A percentile compares a stretch with the other conserved stretches of the same genome.
phyloP scores from a whole-genome alignment of 208 protist species.

The Leishmania lainsoni region DNA sequence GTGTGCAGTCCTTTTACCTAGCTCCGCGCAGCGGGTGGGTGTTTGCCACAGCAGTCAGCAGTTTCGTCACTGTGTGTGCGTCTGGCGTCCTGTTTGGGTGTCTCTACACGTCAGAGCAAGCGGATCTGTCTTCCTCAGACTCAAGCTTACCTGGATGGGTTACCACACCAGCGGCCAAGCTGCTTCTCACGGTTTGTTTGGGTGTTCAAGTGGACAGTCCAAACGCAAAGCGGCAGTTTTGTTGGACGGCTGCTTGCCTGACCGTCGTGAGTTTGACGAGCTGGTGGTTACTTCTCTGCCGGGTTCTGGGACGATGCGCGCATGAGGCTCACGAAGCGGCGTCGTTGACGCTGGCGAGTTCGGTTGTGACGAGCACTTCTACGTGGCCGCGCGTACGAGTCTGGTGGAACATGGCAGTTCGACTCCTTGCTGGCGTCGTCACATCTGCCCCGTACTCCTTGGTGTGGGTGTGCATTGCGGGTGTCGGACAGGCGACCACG shows the following conservation, averaged over 20 bases:
- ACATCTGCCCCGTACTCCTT: constrained; percentile 21
- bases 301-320: not conserved
- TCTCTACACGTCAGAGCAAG: not conserved
- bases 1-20: not conserved
- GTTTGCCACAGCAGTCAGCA: not conserved
- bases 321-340: not conserved
- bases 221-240: not conserved
- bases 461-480: constrained; percentile 11
- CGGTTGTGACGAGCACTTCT: not conserved
- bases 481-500: constrained; percentile 15
- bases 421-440: not conserved
- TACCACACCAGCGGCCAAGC: not conserved
- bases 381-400: not conserved
- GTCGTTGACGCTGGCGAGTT: not conserved
- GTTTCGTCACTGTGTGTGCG: constrained; percentile 1
- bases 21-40: constrained; percentile 9
- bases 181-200: not conserved
- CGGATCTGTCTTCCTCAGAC: not conserved
- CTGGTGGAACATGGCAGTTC: not conserved
- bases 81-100: not conserved
- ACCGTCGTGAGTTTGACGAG: constrained; percentile 9
- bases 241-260: not conserved
- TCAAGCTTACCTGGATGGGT: constrained; percentile 1
- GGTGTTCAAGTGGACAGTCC: not conserved
- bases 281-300: constrained; percentile 10